These are phyloP conservation scores for Mucor velutinosus DNA, from an alignment of 371 early-diverging fungal genomes.

Conservation along the genomic window DNA sequence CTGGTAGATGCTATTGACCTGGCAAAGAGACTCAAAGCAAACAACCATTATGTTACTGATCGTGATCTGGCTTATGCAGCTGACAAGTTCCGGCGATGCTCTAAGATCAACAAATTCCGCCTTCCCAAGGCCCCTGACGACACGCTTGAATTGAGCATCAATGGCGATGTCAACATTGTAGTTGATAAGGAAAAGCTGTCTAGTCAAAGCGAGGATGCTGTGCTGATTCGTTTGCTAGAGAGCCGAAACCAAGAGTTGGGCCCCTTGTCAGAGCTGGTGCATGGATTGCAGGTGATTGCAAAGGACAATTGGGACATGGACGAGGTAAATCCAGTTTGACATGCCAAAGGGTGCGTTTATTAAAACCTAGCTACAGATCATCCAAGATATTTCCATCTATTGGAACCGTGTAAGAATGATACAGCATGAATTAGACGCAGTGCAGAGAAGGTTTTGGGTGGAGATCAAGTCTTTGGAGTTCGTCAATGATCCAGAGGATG, in stretches of 20 bases:
- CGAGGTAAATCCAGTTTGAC: neutral
- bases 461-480: slow-evolving; percentile 4
- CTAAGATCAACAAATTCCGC: neutral
- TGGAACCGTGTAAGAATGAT: slow-evolving; percentile 11
- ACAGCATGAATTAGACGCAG: neutral
- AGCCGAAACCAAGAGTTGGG: neutral
- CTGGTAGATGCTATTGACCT: neutral
- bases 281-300: slow-evolving; percentile 5
- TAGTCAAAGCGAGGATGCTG: neutral
- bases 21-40: neutral
- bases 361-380: neutral
- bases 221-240: neutral
- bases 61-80: neutral
- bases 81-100: neutral
- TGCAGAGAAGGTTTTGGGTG: slow-evolving; percentile 7
- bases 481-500: neutral
- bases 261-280: slow-evolving; percentile 3
- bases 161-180: neutral
- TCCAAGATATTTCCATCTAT: slow-evolving; percentile 10
- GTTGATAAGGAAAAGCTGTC: neutral
- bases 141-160: slow-evolving; percentile 1
- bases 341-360: neutral
- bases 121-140: neutral
- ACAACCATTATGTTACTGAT: neutral
- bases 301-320: slow-evolving; percentile 8